Base-by-base conservation (phyloP, 2,329 filamentous ascomycete species). In the Cyphellophora europaea region DNA sequence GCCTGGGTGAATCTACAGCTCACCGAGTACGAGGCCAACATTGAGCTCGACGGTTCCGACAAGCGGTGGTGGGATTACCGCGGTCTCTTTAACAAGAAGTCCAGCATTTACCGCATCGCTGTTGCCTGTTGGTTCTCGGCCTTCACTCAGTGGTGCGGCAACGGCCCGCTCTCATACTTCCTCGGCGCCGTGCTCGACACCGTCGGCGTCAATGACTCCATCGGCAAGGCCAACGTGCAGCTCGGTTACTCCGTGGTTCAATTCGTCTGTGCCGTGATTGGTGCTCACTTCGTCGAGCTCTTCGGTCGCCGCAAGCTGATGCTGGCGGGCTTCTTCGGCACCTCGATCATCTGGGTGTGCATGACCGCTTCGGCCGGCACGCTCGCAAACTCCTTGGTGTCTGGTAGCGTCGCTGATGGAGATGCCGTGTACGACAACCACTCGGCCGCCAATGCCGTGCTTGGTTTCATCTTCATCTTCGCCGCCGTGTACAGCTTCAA, bases 221-320 rank as follows among this genome's bases (percentile, higher is more conserved):
- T 74, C 31, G 49, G 61, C 4, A 63, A 69, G 5, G 66, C 69
- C 11, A 70, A 74, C 35, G 68, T 79, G 43, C 66, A 57, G 1
- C 59, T 78, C 10, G 67, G 69, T 50, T 67, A 71, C 53, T 65
- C 66, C 19, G 61, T 70, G 43, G 71, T 74, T 50, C 69, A 72
- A 15, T 65, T 72, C 15, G 55, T 73, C 19, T 70, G 67, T 48
- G 67, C 71, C 12, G 57, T 74, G 12, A 45, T 69, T 0, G 75
- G 75, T 30, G 71, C 74, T 3, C 58, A 64, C 11, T 59, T 77
- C 32, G 71, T 72, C 2, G 74, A 77, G 25, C 62, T 63, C 2
- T 40, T 77, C 5, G 72, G 74, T n/a, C 71, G 75, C 23, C 69
- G 75, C 3, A 69, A 70, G n/a, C 57, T 72, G 19, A 58, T 74